Evolutionary conservation across 148 eudicot species (phyloP).

Genomic region (Suaeda aralocaspica): DNA sequence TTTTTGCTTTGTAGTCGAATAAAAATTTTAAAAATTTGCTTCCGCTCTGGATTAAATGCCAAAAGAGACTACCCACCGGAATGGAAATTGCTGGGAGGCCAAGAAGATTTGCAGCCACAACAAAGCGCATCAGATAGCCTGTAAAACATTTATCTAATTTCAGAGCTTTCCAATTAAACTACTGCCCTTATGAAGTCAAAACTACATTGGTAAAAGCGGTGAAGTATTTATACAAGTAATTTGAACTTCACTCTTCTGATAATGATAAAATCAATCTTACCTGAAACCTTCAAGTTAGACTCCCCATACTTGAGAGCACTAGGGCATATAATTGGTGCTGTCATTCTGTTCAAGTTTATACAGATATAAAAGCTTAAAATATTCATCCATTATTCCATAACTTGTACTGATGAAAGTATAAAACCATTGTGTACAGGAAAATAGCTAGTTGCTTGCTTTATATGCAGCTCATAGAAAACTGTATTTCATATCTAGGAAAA

Average conservation of each 20-base stretch:
- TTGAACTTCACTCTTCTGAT: background rate
- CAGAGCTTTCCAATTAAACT: no score
- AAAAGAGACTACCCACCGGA: conserved; percentile 53
- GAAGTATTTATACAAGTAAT: no score
- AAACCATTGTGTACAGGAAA: no score
- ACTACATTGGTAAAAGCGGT: no score
- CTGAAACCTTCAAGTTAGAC: conserved; percentile 73
- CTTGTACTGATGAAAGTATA: background rate
- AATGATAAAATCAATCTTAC: no score
- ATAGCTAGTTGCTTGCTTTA: no score
- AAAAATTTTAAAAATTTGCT: no score
- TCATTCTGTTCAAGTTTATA: conserved; percentile 64
- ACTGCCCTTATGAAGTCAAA: no score
- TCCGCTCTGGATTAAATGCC: background rate
- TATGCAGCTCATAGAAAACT: no score
- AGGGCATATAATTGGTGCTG: conserved; percentile 77
- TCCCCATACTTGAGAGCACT: conserved; percentile 75
- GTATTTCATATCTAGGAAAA: no score
- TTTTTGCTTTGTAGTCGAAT: no score
- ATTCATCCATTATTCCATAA: background rate
- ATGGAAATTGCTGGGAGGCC: conserved; percentile 92
- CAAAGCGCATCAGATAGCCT: conserved; percentile 91
- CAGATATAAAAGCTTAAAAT: background rate
- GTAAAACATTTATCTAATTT: no score
- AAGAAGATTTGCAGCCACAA: conserved; percentile 76